Conservation (phyloP, 2,329 filamentous ascomycete genomes). For the Pseudogymnoascus sp. region DNA sequence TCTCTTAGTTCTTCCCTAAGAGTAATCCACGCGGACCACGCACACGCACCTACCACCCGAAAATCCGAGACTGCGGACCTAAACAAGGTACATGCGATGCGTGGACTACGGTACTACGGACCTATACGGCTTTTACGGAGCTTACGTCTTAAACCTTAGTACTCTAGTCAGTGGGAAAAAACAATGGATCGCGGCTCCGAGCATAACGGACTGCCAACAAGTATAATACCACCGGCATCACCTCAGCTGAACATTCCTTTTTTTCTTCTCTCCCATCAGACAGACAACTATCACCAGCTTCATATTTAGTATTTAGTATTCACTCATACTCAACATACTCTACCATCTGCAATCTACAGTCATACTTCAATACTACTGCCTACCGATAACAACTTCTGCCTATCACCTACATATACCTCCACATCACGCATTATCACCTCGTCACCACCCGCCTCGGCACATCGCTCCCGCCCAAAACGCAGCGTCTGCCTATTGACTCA, state of each 20-base stretch:
- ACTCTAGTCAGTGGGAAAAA: neutral
- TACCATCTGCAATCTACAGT: neutral
- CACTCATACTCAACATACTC: neutral
- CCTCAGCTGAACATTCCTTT: neutral
- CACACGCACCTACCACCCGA: neutral
- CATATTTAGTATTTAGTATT: neutral
- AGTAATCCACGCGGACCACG: neutral
- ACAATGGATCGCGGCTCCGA: neutral
- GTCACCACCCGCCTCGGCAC: neutral
- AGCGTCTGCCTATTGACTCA: conserved; percentile 7
- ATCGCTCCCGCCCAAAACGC: neutral
- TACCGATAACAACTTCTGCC: neutral
- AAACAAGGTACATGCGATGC: neutral
- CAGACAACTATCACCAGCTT: neutral
- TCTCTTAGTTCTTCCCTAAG: no score
- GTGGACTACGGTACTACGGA: neutral
- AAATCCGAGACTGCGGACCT: neutral
- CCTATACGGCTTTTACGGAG: neutral
- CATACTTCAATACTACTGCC: neutral
- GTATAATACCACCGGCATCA: neutral
- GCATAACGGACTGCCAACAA: neutral
- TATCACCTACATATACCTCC: neutral
- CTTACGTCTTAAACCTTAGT: conserved; percentile 1
- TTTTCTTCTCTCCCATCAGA: neutral
- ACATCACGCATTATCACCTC: neutral